Conservation (phyloP, 768 basidiomycete species). For the Termitomyces sp. region DNA sequence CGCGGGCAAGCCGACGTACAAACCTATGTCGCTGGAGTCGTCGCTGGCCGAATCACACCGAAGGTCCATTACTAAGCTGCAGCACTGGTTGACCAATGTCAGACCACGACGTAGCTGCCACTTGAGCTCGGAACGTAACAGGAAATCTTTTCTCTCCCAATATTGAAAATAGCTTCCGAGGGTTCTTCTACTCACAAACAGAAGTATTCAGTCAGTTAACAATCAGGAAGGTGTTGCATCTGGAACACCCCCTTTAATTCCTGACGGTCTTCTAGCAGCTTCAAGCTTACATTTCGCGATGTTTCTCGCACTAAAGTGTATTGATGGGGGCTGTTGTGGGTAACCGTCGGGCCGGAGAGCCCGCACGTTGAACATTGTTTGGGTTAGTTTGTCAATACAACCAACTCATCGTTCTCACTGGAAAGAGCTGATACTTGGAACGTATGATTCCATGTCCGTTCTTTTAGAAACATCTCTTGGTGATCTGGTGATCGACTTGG, state of each 20-base stretch:
- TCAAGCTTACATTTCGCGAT: neutral
- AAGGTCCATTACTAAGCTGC: neutral
- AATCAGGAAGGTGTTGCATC: neutral
- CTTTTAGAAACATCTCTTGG: conserved; percentile 96
- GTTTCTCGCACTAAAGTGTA: neutral
- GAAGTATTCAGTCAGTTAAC: neutral
- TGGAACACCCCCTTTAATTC: neutral
- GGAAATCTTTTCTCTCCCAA: too few species aligned
- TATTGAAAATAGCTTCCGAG: too few species aligned
- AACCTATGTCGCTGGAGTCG: too few species aligned
- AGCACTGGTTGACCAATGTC: neutral
- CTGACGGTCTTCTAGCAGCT: neutral
- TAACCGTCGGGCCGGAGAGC: neutral
- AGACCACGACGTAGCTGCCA: neutral
- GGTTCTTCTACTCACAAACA: neutral
- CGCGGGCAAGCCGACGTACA: neutral
- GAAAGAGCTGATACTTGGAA: neutral
- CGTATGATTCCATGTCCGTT: conserved; percentile 68
- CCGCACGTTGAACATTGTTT: neutral
- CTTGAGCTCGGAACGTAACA: too few species aligned
- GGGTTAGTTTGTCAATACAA: neutral
- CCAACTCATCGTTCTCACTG: neutral
- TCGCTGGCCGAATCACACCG: neutral
- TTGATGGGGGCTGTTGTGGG: too few species aligned
- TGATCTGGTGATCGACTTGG: conserved; percentile 94